Conservation (phyloP, 1,284 basidiomycete genomes). For the Microstroma glucosiphilum region DNA sequence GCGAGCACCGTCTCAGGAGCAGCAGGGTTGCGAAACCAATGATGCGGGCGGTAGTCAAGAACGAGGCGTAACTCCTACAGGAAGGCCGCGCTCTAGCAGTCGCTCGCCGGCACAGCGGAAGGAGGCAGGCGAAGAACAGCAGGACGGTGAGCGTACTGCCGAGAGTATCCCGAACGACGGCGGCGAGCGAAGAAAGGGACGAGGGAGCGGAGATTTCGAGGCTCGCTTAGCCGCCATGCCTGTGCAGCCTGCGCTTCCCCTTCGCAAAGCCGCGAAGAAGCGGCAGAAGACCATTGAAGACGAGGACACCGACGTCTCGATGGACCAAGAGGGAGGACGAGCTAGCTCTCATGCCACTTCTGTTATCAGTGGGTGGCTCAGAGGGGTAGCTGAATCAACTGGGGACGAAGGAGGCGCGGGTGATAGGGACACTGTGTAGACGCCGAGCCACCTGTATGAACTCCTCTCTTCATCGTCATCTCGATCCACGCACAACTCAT, state of each 20-base stretch:
- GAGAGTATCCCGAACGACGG: too few species aligned
- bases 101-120: too few species aligned
- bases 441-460: too few species aligned
- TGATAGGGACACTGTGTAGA: too few species aligned
- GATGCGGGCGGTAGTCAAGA: not conserved
- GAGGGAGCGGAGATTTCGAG: constrained; percentile 20
- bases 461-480: too few species aligned
- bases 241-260: constrained; percentile 28
- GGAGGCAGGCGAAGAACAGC: too few species aligned
- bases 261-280: constrained; percentile 12
- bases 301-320: not conserved
- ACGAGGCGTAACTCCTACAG: too few species aligned
- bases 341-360: constrained; percentile 8
- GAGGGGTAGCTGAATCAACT: constrained; percentile 2
- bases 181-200: not conserved
- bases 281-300: constrained; percentile 3
- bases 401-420: too few species aligned
- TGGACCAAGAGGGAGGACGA: not conserved
- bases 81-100: too few species aligned
- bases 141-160: too few species aligned
- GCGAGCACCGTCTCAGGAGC: not conserved
- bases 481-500: too few species aligned
- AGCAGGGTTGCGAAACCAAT: not conserved
- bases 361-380: constrained; percentile 7
- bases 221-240: constrained; percentile 32